Evolutionary conservation across 345 rosid genomes (phyloP), one percentile per base, ranked within the genome.

Genomic region (Gynandropsis gynandra): DNA sequence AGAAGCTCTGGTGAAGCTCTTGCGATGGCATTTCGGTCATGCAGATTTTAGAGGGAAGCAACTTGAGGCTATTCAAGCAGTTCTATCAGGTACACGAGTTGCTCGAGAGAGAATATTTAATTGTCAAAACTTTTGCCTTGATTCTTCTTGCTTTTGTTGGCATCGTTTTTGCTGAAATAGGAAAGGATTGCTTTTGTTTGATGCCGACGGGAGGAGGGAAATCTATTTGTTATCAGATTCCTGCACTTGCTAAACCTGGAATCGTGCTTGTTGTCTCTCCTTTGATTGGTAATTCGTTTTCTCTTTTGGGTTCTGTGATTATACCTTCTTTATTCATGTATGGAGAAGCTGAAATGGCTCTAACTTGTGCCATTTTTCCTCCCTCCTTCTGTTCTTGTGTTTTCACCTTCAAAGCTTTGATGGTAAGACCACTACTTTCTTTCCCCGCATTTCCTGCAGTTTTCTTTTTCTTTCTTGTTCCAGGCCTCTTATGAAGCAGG

Each of bases 181-280:
- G 71, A 67, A 79, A 85, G 58, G 98, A 92, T 70, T 92, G 96
- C 61, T 84, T 92, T 70, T 92, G 96, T 53, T 69, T 92, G 48
- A 87, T 92, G 98, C 98, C 98, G 6, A 92, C 95, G 9, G 95
- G 98, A 35, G 93, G 96, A 65, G 98, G 98, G 43, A 92, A 92
- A 71, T 92, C 96, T 7, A 80, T 87, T 77, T 92, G 98, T 69
- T 92, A 84, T 64, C 98, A 92, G 61, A 82, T 92, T 62, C 95
- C 96, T 59, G 96, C 98, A 10, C 34, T 90, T 47, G 87, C 95
- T n/a, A 84, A 71, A 64, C 67, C 74, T 9, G 93, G 98, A 63
- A 80, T 90, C 57, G 96, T 82, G 39, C 95, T 90, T 57, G 96
- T 90, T 42, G 87, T 87, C 58, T 90, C 85, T 71, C 98, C 98